Percentiles rank a stretch among this genome's conserved stretches.
Evolutionary conservation across 2,329 filamentous ascomycete species (phyloP).

Genomic region (Camillea tinctor): DNA sequence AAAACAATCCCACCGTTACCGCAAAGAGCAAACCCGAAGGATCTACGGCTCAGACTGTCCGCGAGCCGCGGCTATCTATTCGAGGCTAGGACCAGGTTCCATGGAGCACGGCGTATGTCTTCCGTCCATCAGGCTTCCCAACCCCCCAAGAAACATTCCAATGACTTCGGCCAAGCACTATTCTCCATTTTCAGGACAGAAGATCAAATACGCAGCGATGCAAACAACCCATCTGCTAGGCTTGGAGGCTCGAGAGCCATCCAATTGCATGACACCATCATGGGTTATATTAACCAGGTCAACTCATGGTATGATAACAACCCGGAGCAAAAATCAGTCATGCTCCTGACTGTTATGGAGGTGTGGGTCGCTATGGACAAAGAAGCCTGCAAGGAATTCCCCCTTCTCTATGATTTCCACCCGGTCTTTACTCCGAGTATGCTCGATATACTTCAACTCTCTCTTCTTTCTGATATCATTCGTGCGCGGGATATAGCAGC

Average conservation of each 20-base stretch:
- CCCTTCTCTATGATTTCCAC: slow-evolving; percentile 50
- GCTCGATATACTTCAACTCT: slow-evolving; percentile 54
- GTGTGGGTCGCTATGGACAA: slow-evolving; percentile 57
- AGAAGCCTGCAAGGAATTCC: slow-evolving; percentile 38
- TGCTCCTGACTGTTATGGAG: slow-evolving; percentile 54
- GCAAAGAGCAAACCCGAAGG: slow-evolving; percentile 27
- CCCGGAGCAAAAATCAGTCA: slow-evolving; percentile 47
- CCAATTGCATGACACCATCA: slow-evolving; percentile 33
- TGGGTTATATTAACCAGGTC: slow-evolving; percentile 35
- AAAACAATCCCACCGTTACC: slow-evolving; percentile 44
- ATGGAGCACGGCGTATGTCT: not conserved
- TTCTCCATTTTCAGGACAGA: slow-evolving; percentile 18
- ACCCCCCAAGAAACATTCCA: slow-evolving; percentile 9
- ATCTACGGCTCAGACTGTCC: slow-evolving; percentile 35
- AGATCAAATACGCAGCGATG: slow-evolving; percentile 1
- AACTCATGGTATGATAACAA: slow-evolving; percentile 39
- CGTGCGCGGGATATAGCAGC: slow-evolving; percentile 47
- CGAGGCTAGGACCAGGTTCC: slow-evolving; percentile 10
- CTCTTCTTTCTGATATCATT: slow-evolving; percentile 44
- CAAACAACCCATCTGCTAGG: not conserved
- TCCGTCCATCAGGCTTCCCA: not conserved
- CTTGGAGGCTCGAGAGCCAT: not conserved
- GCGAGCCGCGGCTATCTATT: slow-evolving; percentile 38
- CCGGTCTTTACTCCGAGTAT: slow-evolving; percentile 48
- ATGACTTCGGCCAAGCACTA: slow-evolving; percentile 8